Base-by-base conservation (phyloP, 2,329 filamentous ascomycete genomes). In the Xylaria multiplex region DNA sequence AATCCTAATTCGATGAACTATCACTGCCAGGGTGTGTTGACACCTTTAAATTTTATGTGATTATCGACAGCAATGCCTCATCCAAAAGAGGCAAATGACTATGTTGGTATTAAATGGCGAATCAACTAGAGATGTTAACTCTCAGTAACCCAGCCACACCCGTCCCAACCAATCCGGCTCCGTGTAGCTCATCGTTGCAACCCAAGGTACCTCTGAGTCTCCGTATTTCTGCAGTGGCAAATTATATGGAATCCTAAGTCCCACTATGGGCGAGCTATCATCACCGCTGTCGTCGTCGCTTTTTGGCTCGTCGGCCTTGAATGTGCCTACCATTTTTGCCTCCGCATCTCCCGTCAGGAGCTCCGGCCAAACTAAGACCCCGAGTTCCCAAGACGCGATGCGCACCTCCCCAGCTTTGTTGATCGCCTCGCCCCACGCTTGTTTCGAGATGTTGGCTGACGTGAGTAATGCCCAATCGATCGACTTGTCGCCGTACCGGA, bases 371-470 rank as follows among this genome's bases (percentile, higher is more conserved):
- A 97, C 85, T 53, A 97, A 76, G 1, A 97, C 92, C 0, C 93
- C 93, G 37, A 93, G 86, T 77, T 97, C 93, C 82, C 90, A 97
- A 35, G 92, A 96, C 64, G 90, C 89, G 32, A 97, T 87, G 42
- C 90, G 85, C 35, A 93, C 81, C 72, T 92, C 86, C 0, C 86
- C 87, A 0, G 83, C 81, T 2, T 81, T 77, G 67, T 85, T 87
- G 1, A 76, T 77, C 2, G 85, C 82, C 43, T 91, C 88, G 1
- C 93, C 93, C 94, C 93, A 97, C 0, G 93, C 93, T 78, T 97
- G 93, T 67, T 90, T 95, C 1, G 92, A 96, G 2, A 97, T 77
- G 71, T 97, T 97, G n/a, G 93, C 93, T n/a, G 92, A 96, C 0
- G 93, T 96, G 2, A 96, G 77, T 69, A 97, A 83, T 1, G 92